A percentile compares a stretch with the other conserved stretches of the same genome.
phyloP scores from a whole-genome alignment of 306 rosid species.

The Prunus fruticosa region DNA sequence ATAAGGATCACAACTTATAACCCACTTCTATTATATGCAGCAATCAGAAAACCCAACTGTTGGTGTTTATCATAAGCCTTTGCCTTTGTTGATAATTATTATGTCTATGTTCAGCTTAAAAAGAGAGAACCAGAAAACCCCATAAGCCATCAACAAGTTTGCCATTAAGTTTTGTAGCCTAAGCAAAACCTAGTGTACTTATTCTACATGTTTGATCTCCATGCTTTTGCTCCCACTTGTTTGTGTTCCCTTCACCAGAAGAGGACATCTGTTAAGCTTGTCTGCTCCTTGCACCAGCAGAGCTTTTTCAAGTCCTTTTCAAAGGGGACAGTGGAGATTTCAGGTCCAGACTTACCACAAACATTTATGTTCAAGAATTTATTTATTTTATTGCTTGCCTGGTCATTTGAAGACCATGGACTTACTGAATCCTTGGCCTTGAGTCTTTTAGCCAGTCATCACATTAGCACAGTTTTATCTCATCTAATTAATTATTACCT shows the following conservation, averaged over 20 bases:
- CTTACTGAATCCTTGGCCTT: conserved; percentile 27
- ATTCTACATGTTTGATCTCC: neutral
- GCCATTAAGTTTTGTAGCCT: neutral
- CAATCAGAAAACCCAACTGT: neutral
- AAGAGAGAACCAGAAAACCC: neutral
- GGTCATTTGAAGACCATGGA: conserved; percentile 7
- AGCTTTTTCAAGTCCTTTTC: conserved; percentile 24
- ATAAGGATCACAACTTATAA: neutral
- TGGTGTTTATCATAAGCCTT: neutral
- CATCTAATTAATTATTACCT: neutral
- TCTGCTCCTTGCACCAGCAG: conserved; percentile 22
- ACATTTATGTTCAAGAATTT: too few relatives aligned
- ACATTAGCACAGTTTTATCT: conserved; percentile 12
- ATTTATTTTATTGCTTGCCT: neutral
- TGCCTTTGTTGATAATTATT: neutral
- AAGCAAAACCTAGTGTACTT: neutral
- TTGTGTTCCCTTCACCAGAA: conserved; percentile 5
- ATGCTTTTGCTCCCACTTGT: conserved; percentile 21
- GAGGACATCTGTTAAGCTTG: conserved; percentile 20
- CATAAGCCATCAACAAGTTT: conserved; percentile 10
- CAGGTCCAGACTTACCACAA: neutral
- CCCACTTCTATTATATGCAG: neutral
- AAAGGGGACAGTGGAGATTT: conserved; percentile 28
- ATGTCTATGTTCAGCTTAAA: conserved; percentile 2
- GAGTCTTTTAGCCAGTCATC: neutral